These are phyloP conservation scores for Dictyostelium firmibasis DNA, from an alignment of 78 protist species.

Conservation along the genomic window DNA sequence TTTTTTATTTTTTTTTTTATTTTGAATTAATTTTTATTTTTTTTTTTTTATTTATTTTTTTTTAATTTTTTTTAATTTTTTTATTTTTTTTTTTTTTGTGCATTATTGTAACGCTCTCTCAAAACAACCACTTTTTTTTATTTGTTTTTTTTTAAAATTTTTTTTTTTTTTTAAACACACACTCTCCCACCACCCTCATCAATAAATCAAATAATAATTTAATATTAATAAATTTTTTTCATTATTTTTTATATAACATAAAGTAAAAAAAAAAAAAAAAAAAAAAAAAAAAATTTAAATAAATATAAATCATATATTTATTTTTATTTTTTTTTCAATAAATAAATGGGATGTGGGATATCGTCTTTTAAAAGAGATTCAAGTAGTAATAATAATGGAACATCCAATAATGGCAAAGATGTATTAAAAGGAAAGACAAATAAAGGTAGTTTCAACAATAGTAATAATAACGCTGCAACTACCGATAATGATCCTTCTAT, in stretches of 20 bases:
- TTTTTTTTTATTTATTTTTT: too few species aligned
- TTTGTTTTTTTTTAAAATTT: neutral
- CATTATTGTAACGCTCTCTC: neutral
- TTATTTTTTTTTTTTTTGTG: too few species aligned
- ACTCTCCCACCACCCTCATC: neutral
- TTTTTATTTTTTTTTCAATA: neutral
- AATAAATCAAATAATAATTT: too few species aligned
- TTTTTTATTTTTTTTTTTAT: too few species aligned
- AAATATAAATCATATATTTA: neutral
- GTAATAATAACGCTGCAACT: neutral
- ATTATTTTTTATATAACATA: neutral
- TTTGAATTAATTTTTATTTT: too few species aligned
- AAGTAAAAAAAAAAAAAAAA: neutral
- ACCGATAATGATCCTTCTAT: neutral
- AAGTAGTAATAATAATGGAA: neutral
- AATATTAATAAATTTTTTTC: too few species aligned
- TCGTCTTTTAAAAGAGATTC: constrained; percentile 12
- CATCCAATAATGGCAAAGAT: neutral
- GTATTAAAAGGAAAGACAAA: neutral
- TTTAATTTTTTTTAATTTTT: too few species aligned
- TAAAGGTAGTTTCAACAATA: neutral
- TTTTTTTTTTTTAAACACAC: neutral
- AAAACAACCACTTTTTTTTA: neutral
- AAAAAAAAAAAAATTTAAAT: neutral
- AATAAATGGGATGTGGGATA: constrained; percentile 41